Evolutionary conservation across 805 yeast species (phyloP), one percentile per base, ranked within the genome.

Genomic region (Ogataea pignaliae): DNA sequence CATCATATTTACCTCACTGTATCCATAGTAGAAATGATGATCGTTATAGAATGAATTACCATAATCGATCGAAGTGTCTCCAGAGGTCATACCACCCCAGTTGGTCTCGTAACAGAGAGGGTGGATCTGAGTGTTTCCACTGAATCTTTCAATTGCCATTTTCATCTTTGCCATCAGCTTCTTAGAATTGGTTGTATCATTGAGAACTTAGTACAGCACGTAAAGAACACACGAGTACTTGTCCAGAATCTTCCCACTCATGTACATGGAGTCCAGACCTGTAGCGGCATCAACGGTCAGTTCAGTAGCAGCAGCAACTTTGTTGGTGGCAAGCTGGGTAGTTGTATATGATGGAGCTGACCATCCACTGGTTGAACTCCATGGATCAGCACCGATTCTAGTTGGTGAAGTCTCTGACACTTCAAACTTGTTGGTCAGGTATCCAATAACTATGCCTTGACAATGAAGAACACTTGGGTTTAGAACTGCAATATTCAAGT

Each of bases 161-260:
- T 85, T 83, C 41, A 89, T 57, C 39, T 70, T 68, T 1, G 76
- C 75, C 42, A 88, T 65, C 15, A 85, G 65, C n/a, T 66, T 61
- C 15, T 63, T 54, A 3, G 89, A 75, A 42, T 81, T 63, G 3
- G 57, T 63, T 0, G 68, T 60, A 56, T 88, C 85, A 26, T 76
- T 58, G 42, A 89, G 62, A 17, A 89, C 74, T 50, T 75, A 81
- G 45, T 81, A 77, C 39, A 84, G 73, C 10, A 83, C 87, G 48
- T 83, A 83, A 16, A 88, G 70, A 33, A 90, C 74, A 74, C 86
- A 83, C 0, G 97, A 96, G 67, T 83, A 90, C 66, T 89, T 90
- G 53, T 88, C 95, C 48, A 88, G 69, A 36, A 79, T 72, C 64
- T 90, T 90, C n/a, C 97, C 98, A 11, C 91, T 75, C 28, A 83